Evolutionary conservation across 2,329 filamentous ascomycete genomes (phyloP), one percentile per base, ranked within the genome.

Genomic region (Alternaria arbusti): DNA sequence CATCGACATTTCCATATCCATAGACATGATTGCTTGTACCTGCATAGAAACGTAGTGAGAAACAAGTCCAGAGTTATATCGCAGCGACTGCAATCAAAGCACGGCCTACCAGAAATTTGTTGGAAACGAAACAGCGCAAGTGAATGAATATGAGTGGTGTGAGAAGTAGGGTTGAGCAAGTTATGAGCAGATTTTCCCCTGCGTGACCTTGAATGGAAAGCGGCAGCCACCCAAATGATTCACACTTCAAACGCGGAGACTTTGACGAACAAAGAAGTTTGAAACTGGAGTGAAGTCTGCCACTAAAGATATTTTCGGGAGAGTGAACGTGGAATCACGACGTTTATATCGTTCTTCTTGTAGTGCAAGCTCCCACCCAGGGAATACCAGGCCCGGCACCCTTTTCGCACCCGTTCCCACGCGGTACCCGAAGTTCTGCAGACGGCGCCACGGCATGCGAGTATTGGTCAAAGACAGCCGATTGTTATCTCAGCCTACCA

Each of bases 141-240:
- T 22, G 49, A 51, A 51, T 51, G 20, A 23, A 36, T 51, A n/a
- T 51, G 32, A 20, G 26, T 40, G 17, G 30, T 11, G 22, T 28
- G 17, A 32, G 36, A 47, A 36, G 55, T 57, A 25, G 45, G 43
- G 28, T 54, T 36, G 68, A 69, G 61, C 54, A 65, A 58, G 40
- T 67, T 65, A 50, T 61, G 59, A 67, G 64, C 60, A 60, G 22
- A 22, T 64, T 67, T 67, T 15, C 57, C 25, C 23, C 32, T 15
- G 22, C 28, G 12, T 30, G 28, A 51, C 6, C 30, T n/a, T 25
- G 9, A 26, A 28, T 13, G 25, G 52, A 50, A 50, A 54, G 28
- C 43, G 47, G 30, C n/a, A 47, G 56, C 17, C 17, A 52, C 12
- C 32, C 13, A 44, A 36, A 12, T 7, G n/a, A 13, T 44, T 52